Conservation (phyloP, 2,329 filamentous ascomycete species). For the Penicillium sp. region DNA sequence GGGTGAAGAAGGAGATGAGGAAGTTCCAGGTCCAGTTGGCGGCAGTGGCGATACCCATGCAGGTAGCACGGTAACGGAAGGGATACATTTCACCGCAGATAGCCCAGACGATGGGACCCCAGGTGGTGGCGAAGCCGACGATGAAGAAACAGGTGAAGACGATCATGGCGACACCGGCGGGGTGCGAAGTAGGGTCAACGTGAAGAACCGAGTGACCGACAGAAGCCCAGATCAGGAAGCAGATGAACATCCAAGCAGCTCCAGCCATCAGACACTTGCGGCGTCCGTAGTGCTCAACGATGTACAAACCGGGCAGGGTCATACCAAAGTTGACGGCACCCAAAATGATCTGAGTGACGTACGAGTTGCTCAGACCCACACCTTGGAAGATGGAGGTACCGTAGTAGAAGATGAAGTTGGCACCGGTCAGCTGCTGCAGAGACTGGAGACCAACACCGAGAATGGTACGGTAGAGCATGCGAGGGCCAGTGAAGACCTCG, state of each 20-base stretch:
- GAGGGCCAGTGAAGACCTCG: constrained; percentile 43
- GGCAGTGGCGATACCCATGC: constrained; percentile 69
- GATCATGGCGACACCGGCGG: constrained; percentile 62
- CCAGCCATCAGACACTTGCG: constrained; percentile 62
- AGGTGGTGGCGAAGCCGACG: constrained; percentile 63
- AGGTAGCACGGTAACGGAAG: constrained; percentile 57
- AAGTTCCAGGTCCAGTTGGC: constrained; percentile 79
- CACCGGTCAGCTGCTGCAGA: constrained; percentile 45
- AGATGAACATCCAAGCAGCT: constrained; percentile 62
- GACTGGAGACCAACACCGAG: constrained; percentile 44
- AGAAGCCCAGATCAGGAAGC: constrained; percentile 54
- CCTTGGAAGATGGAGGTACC: constrained; percentile 59
- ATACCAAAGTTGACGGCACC: constrained; percentile 62
- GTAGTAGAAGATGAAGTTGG: constrained; percentile 49
- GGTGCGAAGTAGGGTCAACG: constrained; percentile 35
- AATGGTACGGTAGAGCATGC: constrained; percentile 43
- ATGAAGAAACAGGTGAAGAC: constrained; percentile 70
- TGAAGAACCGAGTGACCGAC: constrained; percentile 48
- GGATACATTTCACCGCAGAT: constrained; percentile 44
- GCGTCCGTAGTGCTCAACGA: constrained; percentile 64
- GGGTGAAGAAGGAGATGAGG: constrained; percentile 70
- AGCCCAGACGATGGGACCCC: constrained; percentile 56
- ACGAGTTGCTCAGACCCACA: constrained; percentile 61
- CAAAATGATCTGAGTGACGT: constrained; percentile 62
- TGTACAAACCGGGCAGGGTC: constrained; percentile 62